Conservation (phyloP, 768 basidiomycete genomes). For the Trametes elegans region DNA sequence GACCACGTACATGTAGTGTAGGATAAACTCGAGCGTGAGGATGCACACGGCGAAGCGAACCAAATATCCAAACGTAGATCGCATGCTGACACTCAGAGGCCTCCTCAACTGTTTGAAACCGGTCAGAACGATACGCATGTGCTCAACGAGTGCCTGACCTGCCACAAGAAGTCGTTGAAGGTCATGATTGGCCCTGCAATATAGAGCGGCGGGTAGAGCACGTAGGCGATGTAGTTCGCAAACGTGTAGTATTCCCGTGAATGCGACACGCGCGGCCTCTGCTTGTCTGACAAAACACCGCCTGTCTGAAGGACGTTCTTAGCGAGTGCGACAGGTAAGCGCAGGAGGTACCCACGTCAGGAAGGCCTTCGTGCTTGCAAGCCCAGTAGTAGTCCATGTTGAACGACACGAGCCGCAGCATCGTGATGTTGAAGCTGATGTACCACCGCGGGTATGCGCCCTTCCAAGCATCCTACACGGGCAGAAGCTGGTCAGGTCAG, state of each 20-base stretch:
- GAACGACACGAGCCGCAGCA: conserved; percentile 91
- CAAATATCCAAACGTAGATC: conserved; percentile 51
- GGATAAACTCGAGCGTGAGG: conserved; percentile 84
- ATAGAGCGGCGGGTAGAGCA: conserved; percentile 91
- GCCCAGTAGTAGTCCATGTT: conserved; percentile 94
- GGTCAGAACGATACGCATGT: neutral
- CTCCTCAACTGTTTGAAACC: conserved; percentile 49
- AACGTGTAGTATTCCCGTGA: conserved; percentile 60
- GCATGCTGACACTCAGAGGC: conserved; percentile 45
- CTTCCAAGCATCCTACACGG: conserved; percentile 56
- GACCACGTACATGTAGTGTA: conserved; percentile 95
- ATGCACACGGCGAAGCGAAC: conserved; percentile 69
- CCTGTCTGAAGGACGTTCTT: conserved; percentile 30
- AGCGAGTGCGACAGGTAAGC: no score
- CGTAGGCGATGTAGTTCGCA: conserved; percentile 75
- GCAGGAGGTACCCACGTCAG: conserved; percentile 39
- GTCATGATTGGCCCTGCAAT: conserved; percentile 96
- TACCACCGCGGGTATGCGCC: conserved; percentile 93
- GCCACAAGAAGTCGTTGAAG: conserved; percentile 94
- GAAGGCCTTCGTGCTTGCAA: conserved; percentile 36
- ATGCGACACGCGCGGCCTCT: conserved; percentile 58
- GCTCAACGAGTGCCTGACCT: conserved; percentile 50
- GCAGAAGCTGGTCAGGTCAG: conserved; percentile 1
- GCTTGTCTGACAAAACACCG: conserved; percentile 48
- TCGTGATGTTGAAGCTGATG: conserved; percentile 92